Conservation (phyloP, 495 filamentous ascomycete genomes). For the Patellaria atrata region DNA sequence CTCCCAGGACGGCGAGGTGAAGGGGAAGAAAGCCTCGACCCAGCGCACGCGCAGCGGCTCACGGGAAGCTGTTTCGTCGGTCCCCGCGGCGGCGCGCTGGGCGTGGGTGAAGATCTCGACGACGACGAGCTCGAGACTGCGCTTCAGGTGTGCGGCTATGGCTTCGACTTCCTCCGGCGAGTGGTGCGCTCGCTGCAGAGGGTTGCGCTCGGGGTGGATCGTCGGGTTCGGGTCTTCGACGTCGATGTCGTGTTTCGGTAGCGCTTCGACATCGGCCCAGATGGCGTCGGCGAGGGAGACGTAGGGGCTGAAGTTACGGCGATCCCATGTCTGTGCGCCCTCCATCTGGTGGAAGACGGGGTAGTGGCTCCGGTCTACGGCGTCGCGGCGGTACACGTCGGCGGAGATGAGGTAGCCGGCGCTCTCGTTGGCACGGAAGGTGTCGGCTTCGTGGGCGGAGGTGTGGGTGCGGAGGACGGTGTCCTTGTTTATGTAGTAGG, state of each 20-base stretch:
- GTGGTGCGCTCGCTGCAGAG: constrained; percentile 60
- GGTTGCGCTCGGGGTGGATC: constrained; percentile 66
- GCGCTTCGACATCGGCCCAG: constrained; percentile 47
- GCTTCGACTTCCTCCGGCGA: constrained; percentile 64
- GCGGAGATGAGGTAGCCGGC: constrained; percentile 80
- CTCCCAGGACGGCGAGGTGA: constrained; percentile 90
- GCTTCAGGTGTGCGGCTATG: constrained; percentile 72
- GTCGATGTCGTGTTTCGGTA: constrained; percentile 57
- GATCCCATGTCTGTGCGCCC: constrained; percentile 81
- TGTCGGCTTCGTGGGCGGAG: constrained; percentile 78
- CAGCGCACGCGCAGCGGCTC: constrained; percentile 76
- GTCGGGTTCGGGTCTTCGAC: constrained; percentile 81
- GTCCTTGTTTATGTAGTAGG: constrained; percentile 81
- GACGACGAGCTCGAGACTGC: constrained; percentile 76
- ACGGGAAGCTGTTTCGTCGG: constrained; percentile 26
- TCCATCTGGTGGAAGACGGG: constrained; percentile 99
- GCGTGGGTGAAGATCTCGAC: constrained; percentile 77
- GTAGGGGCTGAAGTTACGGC: constrained; percentile 38
- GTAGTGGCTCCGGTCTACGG: constrained; percentile 87
- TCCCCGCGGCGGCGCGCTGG: constrained; percentile 43
- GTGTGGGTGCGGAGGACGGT: constrained; percentile 89
- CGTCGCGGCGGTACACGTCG: constrained; percentile 94
- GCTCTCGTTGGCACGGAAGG: constrained; percentile 53
- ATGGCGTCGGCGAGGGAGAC: constrained; percentile 31
- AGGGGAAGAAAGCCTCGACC: constrained; percentile 95